Base-by-base conservation (phyloP, 2,329 filamentous ascomycete genomes). In the Ilyonectria mors-panacis region DNA sequence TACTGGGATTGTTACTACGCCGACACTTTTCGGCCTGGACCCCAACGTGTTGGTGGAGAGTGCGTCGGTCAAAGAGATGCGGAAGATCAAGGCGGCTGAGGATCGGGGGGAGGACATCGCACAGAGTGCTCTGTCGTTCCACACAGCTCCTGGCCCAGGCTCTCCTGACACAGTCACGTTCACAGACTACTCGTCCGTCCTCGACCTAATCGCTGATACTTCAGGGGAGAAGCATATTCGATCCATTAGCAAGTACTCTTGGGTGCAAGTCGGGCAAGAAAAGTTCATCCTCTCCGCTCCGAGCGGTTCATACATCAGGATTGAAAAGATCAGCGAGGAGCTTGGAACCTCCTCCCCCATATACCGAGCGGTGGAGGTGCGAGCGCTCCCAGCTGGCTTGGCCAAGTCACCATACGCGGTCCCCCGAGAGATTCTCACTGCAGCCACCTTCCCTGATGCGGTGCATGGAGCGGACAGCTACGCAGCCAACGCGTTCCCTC, bases 1-100 rank as follows among this genome's bases (percentile, higher is more conserved):
- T 58, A 93, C 91, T 0, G 96, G 96, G 5, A 93, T 99, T 58
- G 88, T 97, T 3, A 97, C 94, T 0, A 94, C 94, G 0, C 95
- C 96, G 0, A 98, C 96, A 0, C 84, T 99, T 2, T 98, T 98
- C 74, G 96, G 96, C 1, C 89, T 99, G 8, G 93, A 98, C 78
- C 95, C 96, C 1, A 86, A 88, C 30, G 91, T 95, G 76, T 76
- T 98, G 4, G 85, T 98, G 4, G 84, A 92, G 23, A 85, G 88
- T n/a, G 89, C 89, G 6, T 89, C 88, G 10, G 85, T 89, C 7
- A 83, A 88, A 19, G 87, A 91, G 4, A 84, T 97, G 82, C 84
- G 84, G 56, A 78, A 83, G 17, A 80, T 91, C 5, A 87, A 87
- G 59, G 79, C 84, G 35, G 79, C 83, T 17, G 86, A 84, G 55